Percentiles rank a stretch among this genome's conserved stretches.
Conservation (phyloP, 306 rosid species). For the Casuarina cunninghamiana region DNA sequence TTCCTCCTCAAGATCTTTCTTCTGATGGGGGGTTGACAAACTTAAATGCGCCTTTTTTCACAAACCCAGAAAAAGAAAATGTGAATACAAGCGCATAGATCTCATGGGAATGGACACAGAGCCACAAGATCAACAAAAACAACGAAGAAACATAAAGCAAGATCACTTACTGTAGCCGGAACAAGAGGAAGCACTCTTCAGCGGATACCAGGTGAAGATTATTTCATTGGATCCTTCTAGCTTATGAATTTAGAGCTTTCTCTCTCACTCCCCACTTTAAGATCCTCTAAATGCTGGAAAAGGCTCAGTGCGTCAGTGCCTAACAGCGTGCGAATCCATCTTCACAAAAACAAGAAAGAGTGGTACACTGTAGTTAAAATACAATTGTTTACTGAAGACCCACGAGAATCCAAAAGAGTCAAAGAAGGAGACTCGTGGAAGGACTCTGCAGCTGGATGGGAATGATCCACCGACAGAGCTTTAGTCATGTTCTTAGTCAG, state of each 20-base stretch:
- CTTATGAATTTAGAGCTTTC: slow-evolving; percentile 15
- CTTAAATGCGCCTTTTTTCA: neutral
- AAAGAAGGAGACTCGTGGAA: too few species aligned
- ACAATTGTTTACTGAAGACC: neutral
- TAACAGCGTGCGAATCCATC: neutral
- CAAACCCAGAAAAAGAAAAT: neutral
- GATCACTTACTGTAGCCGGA: neutral
- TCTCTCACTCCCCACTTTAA: neutral
- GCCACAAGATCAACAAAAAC: neutral
- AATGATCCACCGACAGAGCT: neutral
- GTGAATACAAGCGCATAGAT: neutral
- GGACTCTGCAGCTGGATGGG: neutral
- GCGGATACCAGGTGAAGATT: neutral
- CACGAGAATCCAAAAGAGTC: neutral
- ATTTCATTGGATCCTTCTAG: neutral
- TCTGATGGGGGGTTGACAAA: neutral
- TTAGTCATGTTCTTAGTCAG: too few species aligned
- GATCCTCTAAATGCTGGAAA: slow-evolving; percentile 8
- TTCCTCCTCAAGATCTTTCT: neutral
- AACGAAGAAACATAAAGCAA: neutral
- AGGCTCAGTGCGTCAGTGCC: neutral
- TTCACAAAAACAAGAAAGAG: too few species aligned
- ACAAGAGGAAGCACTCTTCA: slow-evolving; percentile 2
- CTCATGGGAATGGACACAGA: neutral
- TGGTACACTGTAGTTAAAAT: too few species aligned